phyloP scores from a whole-genome alignment of 1,284 basidiomycete genomes.

The Ceratobasidium sp. region DNA sequence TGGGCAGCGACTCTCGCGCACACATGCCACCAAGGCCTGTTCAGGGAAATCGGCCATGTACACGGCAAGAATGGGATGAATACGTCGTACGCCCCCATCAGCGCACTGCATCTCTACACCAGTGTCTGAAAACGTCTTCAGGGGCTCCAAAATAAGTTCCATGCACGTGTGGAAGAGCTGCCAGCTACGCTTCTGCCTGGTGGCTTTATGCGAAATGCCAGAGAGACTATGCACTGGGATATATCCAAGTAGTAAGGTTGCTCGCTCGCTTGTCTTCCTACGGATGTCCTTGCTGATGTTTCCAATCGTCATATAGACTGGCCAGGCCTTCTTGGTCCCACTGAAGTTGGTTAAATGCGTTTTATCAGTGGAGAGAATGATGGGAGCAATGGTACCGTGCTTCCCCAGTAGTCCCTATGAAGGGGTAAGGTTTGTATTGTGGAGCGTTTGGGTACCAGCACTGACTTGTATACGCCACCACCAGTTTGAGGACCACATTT shows the following conservation, averaged over 20 bases:
- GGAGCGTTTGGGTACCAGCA: not conserved
- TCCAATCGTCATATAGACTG: slow-evolving; percentile 36
- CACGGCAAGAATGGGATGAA: slow-evolving; percentile 35
- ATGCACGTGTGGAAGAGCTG: slow-evolving; percentile 46
- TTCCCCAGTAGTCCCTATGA: not conserved
- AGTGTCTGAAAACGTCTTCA: not conserved
- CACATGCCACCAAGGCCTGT: slow-evolving; percentile 43
- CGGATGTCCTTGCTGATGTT: slow-evolving; percentile 4
- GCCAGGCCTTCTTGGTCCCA: slow-evolving; percentile 43
- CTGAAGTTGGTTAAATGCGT: slow-evolving; percentile 35
- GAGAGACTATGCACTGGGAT: not conserved
- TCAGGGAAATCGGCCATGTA: slow-evolving; percentile 46
- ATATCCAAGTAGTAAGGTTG: not conserved
- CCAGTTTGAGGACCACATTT: slow-evolving; percentile 36
- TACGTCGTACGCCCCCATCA: slow-evolving; percentile 32
- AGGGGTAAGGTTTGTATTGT: not conserved
- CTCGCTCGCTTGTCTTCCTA: not conserved
- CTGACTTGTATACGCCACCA: slow-evolving; percentile 44
- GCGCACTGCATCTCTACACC: slow-evolving; percentile 30
- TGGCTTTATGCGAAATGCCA: not conserved
- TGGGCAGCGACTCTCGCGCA: slow-evolving; percentile 18
- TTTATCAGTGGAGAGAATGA: slow-evolving; percentile 40
- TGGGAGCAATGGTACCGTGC: slow-evolving; percentile 20
- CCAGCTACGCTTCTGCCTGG: not conserved
- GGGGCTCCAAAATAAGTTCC: slow-evolving; percentile 32